These are phyloP conservation scores for Pisolithus thermaeus DNA, from an alignment of 1,284 basidiomycete genomes.

Conservation along the genomic window DNA sequence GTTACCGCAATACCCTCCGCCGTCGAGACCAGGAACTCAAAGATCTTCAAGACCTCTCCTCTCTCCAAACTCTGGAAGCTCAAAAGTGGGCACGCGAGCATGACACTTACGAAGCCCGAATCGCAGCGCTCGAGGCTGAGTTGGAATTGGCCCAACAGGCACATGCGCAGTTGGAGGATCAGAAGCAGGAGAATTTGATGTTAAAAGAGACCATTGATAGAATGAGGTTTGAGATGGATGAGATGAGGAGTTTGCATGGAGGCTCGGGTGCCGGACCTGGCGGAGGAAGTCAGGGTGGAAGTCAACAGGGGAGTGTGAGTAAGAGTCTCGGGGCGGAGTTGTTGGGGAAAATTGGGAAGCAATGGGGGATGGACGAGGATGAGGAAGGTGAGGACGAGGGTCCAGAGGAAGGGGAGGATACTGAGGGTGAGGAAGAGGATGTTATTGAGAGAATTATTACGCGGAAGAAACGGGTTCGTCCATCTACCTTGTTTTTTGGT, in stretches of 20 bases:
- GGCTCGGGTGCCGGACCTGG: slow-evolving; percentile 31
- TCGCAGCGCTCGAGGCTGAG: slow-evolving; percentile 61
- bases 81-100: slow-evolving; percentile 60
- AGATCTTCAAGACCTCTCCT: slow-evolving; percentile 50
- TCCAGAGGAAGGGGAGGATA: slow-evolving; percentile 44
- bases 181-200: slow-evolving; percentile 87
- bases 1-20: slow-evolving; percentile 68
- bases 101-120: slow-evolving; percentile 62
- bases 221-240: slow-evolving; percentile 86
- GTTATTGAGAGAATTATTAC: slow-evolving; percentile 80
- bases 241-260: slow-evolving; percentile 55
- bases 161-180: slow-evolving; percentile 71
- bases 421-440: slow-evolving; percentile 66
- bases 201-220: slow-evolving; percentile 92
- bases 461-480: slow-evolving; percentile 62
- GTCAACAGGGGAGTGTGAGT: slow-evolving; percentile 48
- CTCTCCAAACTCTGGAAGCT: slow-evolving; percentile 57
- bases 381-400: slow-evolving; percentile 32
- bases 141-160: slow-evolving; percentile 63
- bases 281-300: slow-evolving; percentile 44
- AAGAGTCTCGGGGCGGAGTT: slow-evolving; percentile 82
- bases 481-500: neutral
- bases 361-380: slow-evolving; percentile 36
- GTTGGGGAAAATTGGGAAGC: slow-evolving; percentile 46
- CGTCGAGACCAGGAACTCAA: slow-evolving; percentile 69